phyloP scores from a whole-genome alignment of 805 yeast genomes.

The Nakazawaea wyomingensis region DNA sequence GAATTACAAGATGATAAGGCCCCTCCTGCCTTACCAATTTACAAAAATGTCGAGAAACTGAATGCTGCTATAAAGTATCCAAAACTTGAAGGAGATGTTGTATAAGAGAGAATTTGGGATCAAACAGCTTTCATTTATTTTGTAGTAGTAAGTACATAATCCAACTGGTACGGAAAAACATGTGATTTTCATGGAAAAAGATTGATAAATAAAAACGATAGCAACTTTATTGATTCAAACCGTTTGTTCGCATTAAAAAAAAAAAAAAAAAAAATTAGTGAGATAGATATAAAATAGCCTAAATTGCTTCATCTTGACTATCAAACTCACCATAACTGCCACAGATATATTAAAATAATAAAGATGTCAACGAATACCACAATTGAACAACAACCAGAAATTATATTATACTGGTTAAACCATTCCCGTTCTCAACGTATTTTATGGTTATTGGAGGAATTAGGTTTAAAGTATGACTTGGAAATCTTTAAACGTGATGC shows the following conservation, averaged over 20 bases:
- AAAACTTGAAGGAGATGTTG: conserved; percentile 14
- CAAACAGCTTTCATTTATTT: not conserved
- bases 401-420: conserved; percentile 32
- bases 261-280: too few relatives aligned
- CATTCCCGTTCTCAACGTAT: conserved; percentile 58
- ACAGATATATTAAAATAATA: not conserved
- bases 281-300: too few relatives aligned
- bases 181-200: too few relatives aligned
- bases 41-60: conserved; percentile 63
- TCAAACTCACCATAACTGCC: not conserved
- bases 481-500: conserved; percentile 47
- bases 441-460: conserved; percentile 60
- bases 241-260: too few relatives aligned
- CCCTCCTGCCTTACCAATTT: conserved; percentile 45
- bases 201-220: too few relatives aligned
- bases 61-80: conserved; percentile 39
- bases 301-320: too few relatives aligned
- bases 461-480: conserved; percentile 49
- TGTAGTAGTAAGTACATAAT: too few relatives aligned
- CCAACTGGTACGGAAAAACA: too few relatives aligned
- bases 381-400: not conserved
- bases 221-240: too few relatives aligned
- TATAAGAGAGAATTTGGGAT: too few relatives aligned
- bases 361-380: not conserved
- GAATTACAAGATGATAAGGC: conserved; percentile 10